Conservation (phyloP, 192 early-diverging fungal genomes). For the Coemansia interrupta region DNA sequence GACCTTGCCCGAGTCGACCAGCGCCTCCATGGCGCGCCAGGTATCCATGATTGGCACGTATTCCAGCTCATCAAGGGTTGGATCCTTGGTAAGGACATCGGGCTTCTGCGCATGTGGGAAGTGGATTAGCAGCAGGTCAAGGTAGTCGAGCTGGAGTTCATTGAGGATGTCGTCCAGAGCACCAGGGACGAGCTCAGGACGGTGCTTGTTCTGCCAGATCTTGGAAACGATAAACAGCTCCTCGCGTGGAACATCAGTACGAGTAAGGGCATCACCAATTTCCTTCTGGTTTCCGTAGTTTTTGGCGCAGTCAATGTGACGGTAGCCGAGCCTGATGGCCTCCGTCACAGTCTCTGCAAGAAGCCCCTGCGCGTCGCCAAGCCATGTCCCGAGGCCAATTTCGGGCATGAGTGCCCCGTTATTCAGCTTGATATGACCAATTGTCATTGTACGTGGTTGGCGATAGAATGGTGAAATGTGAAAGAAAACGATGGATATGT, state of each 20-base stretch:
- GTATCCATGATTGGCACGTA: conserved; percentile 65
- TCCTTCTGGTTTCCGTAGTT: conserved; percentile 76
- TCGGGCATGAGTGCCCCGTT: conserved; percentile 64
- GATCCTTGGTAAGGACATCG: conserved; percentile 24
- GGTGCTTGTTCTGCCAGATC: conserved; percentile 66
- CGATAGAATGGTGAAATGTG: no score
- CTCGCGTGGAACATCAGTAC: conserved; percentile 61
- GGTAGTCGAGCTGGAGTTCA: conserved; percentile 68
- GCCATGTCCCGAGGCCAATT: conserved; percentile 66
- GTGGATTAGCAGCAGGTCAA: conserved; percentile 84
- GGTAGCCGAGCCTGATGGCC: conserved; percentile 66
- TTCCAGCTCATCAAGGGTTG: conserved; percentile 37
- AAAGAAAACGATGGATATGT: no score
- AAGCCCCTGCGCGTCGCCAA: conserved; percentile 53
- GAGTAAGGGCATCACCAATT: conserved; percentile 69
- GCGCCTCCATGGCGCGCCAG: conserved; percentile 78
- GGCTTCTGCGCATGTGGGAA: conserved; percentile 70
- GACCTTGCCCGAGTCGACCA: conserved; percentile 67
- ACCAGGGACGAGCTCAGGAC: conserved; percentile 58
- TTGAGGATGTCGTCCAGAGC: conserved; percentile 63
- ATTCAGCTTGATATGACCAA: conserved; percentile 55
- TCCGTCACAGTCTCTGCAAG: conserved; percentile 58
- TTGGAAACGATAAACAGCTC: conserved; percentile 80
- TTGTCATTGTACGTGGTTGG: conserved; percentile 8
- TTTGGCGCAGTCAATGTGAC: conserved; percentile 68